Evolutionary conservation across 1,139 yeast genomes (phyloP).

Genomic region (Ogataea hybrid): DNA sequence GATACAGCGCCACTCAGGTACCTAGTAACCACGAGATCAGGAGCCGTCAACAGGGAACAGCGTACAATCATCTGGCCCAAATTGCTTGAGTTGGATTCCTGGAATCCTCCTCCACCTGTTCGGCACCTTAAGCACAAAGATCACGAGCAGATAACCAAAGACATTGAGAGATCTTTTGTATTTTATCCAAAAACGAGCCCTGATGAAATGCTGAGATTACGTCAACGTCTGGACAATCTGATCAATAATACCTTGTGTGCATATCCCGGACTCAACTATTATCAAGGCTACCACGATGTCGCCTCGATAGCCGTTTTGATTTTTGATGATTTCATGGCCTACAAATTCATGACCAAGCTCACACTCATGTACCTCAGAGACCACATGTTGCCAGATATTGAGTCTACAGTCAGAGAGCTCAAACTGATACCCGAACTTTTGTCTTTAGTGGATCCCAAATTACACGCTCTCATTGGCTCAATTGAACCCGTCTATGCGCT

Average conservation of each 20-base stretch:
- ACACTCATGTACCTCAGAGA: constrained; percentile 72
- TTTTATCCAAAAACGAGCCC: constrained; percentile 31
- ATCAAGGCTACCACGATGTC: constrained; percentile 92
- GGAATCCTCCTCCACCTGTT: constrained; percentile 4
- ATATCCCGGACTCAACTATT: constrained; percentile 66
- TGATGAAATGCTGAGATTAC: constrained; percentile 27
- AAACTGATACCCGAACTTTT: constrained; percentile 63
- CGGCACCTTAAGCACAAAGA: constrained; percentile 49
- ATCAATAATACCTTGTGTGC: constrained; percentile 57
- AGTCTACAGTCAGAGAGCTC: constrained; percentile 64
- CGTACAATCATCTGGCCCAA: constrained; percentile 50
- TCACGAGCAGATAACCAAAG: constrained; percentile 76
- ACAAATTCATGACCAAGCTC: constrained; percentile 52
- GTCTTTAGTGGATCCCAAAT: constrained; percentile 44
- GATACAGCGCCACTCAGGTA: constrained; percentile 35
- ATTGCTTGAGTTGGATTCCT: constrained; percentile 32
- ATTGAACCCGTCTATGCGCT: constrained; percentile 62
- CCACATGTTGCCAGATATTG: constrained; percentile 73
- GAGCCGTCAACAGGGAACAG: constrained; percentile 42
- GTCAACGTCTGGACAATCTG: constrained; percentile 44
- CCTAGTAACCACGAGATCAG: constrained; percentile 42
- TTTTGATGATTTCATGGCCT: constrained; percentile 43
- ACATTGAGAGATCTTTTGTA: constrained; percentile 70
- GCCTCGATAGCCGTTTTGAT: constrained; percentile 67
- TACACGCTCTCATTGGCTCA: constrained; percentile 48